Evolutionary conservation across 345 rosid genomes (phyloP), one percentile per base, ranked within the genome.

Genomic region (Rubroshorea leprosula): DNA sequence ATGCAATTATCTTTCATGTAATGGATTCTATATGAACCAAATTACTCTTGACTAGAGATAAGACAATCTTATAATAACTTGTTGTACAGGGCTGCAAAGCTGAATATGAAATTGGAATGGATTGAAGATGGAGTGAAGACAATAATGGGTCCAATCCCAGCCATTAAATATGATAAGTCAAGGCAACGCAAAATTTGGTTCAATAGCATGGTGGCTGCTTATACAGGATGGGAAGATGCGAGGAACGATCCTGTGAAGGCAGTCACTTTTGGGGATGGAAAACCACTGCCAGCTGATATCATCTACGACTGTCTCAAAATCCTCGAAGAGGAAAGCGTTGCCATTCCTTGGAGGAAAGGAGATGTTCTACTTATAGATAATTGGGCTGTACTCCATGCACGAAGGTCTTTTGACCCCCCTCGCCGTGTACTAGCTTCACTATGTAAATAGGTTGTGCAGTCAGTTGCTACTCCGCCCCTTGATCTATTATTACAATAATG

Each of bases 191-290:
- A 92, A 73, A 78, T 80, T 11, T 92, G 98, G 97, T 86, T 89
- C 71, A 89, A 89, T 35, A 84, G 96, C 73, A 84, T 89, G 94
- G 96, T 86, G 49, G 91, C 95, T 23, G 96, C 93, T 7, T 86
- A 84, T 58, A 86, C 83, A 0, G 96, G 96, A 0, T 84, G 98
- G 98, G 71, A 86, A 68, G 93, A 86, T 58, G 72, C 56, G 6
- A 68, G 89, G 51, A 92, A 89, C 6, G 88, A 89, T 74, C 91
- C 94, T 6, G 65, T 21, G 31, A 89, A 83, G 68, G 87, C 95
- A 0, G 89, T 86, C 41, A 81, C 81, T 1, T 86, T 86, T 10
- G 97, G 95, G 11, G 79, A 86, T 19, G 95, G 96, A 4, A 55
- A 66, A 24, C 80, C 86, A 11, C 73, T 86, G 77, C 97, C 96